Evolutionary conservation across 225 moss, liverwort and hornwort genomes (phyloP).

Genomic region (Ulota crispa): DNA sequence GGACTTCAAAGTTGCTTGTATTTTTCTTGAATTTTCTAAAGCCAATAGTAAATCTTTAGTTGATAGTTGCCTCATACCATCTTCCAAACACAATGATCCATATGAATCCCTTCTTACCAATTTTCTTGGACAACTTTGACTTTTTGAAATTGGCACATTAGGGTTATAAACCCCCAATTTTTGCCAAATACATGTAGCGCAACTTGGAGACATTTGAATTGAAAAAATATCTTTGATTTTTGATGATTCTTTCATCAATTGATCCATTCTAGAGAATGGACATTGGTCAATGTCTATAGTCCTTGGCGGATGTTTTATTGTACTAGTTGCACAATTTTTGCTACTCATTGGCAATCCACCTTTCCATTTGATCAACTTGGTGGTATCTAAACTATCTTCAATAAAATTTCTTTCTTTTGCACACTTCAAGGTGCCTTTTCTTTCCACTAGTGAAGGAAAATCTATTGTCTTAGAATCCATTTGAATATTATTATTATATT

Average conservation of each 20-base stretch:
- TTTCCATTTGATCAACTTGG: slow-evolving; percentile 8
- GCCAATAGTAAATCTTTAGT: slow-evolving; percentile 26
- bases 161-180: neutral
- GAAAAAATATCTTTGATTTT: slow-evolving; percentile 3
- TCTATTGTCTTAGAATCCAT: neutral
- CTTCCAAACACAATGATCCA: slow-evolving; percentile 29
- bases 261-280: neutral
- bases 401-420: neutral
- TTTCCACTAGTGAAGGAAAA: neutral
- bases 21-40: slow-evolving; percentile 29
- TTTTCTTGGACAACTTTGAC: slow-evolving; percentile 10
- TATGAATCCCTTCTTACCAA: neutral
- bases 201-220: slow-evolving; percentile 9
- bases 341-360: neutral
- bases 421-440: slow-evolving; percentile 14
- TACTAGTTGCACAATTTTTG: neutral
- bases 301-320: slow-evolving; percentile 7
- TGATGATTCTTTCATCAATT: neutral
- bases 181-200: neutral
- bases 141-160: slow-evolving; percentile 15
- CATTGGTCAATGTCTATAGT: neutral
- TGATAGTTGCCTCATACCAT: slow-evolving; percentile 28
- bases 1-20: slow-evolving; percentile 2
- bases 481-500: neutral
- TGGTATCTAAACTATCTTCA: slow-evolving; percentile 1